phyloP scores from a whole-genome alignment of 495 filamentous ascomycete genomes.

The Umbilicaria muhlenbergii region DNA sequence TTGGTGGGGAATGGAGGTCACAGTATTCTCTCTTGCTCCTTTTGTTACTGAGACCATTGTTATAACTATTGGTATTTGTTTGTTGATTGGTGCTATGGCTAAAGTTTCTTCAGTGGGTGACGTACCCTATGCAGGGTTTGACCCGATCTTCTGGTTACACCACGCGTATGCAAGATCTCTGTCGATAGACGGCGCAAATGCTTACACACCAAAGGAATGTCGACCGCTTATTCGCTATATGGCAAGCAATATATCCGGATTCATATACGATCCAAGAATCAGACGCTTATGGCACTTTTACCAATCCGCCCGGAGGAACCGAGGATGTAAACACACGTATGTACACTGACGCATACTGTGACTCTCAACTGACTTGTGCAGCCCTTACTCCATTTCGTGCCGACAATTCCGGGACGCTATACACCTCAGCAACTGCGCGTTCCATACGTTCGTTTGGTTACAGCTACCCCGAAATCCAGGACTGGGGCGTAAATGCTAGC shows the following conservation, averaged over 20 bases:
- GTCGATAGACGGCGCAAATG: background rate
- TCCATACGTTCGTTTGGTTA: slow-evolving; percentile 23
- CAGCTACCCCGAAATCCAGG: slow-evolving; percentile 31
- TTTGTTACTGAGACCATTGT: too few relatives aligned
- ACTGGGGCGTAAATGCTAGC: slow-evolving; percentile 15
- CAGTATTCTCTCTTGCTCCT: too few relatives aligned
- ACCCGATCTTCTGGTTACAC: slow-evolving; percentile 63
- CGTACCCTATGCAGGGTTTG: slow-evolving; percentile 51
- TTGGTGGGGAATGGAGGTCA: slow-evolving; percentile 43
- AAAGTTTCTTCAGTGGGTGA: too few relatives aligned
- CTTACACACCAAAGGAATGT: slow-evolving; percentile 17
- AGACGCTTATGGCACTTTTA: slow-evolving; percentile 31
- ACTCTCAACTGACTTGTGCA: slow-evolving; percentile 4
- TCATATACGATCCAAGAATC: slow-evolving; percentile 37
- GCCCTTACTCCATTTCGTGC: slow-evolving; percentile 29
- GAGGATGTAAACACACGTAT: slow-evolving; percentile 19
- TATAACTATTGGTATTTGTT: too few relatives aligned
- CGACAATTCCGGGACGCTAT: slow-evolving; percentile 18
- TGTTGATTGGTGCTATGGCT: too few relatives aligned
- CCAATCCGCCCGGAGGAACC: slow-evolving; percentile 23
- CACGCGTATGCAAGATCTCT: slow-evolving; percentile 19
- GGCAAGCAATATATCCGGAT: slow-evolving; percentile 50
- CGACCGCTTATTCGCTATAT: slow-evolving; percentile 55
- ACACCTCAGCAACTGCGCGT: slow-evolving; percentile 20
- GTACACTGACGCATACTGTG: background rate